Conservation (phyloP, 345 rosid species). For the Cochlearia excelsa region DNA sequence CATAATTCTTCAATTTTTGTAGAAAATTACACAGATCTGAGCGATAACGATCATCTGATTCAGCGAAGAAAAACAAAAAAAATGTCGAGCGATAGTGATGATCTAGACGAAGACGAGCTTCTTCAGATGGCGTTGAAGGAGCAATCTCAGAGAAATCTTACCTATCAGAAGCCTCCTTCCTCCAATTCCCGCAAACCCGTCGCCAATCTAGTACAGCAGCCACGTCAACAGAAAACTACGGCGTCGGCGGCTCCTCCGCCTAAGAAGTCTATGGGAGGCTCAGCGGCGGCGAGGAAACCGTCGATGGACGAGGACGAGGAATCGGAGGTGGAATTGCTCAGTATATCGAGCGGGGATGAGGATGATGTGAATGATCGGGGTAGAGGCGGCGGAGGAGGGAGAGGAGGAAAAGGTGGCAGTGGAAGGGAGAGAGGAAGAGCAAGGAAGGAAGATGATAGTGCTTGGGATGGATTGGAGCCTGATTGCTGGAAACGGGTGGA, state of each 20-base stretch:
- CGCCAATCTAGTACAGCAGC: constrained; percentile 72
- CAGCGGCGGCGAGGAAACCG: constrained; percentile 37
- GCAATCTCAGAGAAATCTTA: constrained; percentile 73
- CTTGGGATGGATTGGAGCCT: constrained; percentile 93
- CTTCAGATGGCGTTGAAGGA: constrained; percentile 93
- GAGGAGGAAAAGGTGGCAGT: constrained; percentile 37
- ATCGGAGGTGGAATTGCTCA: constrained; percentile 96
- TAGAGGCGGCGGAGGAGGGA: constrained; percentile 31
- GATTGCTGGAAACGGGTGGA: constrained; percentile 92
- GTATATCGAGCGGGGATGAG: constrained; percentile 97
- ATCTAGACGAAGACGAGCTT: constrained; percentile 86
- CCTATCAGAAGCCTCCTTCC: constrained; percentile 56
- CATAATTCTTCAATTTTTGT: too few relatives aligned
- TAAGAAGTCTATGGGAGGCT: constrained; percentile 27
- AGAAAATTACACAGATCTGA: too few relatives aligned
- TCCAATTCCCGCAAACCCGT: constrained; percentile 56
- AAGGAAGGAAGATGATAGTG: constrained; percentile 57
- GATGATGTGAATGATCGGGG: constrained; percentile 53
- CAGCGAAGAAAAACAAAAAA: background rate
- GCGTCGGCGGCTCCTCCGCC: constrained; percentile 29
- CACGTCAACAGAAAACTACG: constrained; percentile 28
- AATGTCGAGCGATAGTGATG: constrained; percentile 86
- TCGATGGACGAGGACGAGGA: constrained; percentile 75
- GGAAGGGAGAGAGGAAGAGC: constrained; percentile 38
- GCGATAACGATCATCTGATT: constrained; percentile 7